phyloP scores from a whole-genome alignment of 176 grass and related monocot species.

The Dendrocalamus sinicus region DNA sequence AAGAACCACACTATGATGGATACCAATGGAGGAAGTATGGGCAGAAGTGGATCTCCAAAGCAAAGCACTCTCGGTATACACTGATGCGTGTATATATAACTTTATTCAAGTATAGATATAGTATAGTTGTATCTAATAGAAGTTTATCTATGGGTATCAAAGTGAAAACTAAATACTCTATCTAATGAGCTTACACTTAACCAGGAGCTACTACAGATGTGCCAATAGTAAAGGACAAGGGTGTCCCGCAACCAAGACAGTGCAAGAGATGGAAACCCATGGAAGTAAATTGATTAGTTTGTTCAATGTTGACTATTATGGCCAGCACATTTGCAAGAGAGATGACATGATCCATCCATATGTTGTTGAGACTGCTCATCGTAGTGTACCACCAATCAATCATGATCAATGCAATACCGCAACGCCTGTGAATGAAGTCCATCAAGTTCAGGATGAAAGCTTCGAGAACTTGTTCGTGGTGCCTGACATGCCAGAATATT shows the following conservation, averaged over 20 bases:
- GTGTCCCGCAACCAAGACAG: no score
- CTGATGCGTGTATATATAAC: neutral
- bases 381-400: neutral
- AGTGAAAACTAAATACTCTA: neutral
- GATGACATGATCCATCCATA: neutral
- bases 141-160: neutral
- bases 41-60: slow-evolving; percentile 39
- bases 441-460: slow-evolving; percentile 17
- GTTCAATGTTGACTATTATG: slow-evolving; percentile 19
- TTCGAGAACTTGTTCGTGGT: slow-evolving; percentile 2
- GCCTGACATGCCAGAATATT: slow-evolving; percentile 18
- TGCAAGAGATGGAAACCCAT: neutral
- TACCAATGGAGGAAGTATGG: slow-evolving; percentile 49
- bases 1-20: slow-evolving; percentile 38
- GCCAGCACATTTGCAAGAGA: slow-evolving; percentile 17
- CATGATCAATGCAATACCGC: neutral
- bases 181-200: neutral
- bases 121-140: neutral
- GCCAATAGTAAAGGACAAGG: slow-evolving; percentile 24
- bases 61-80: slow-evolving; percentile 41
- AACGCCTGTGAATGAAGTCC: neutral
- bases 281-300: neutral
- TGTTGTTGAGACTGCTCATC: neutral
- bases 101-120: neutral
- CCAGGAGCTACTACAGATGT: slow-evolving; percentile 51